Conservation (phyloP, 345 rosid species). For the Eucalyptus curtisii region DNA sequence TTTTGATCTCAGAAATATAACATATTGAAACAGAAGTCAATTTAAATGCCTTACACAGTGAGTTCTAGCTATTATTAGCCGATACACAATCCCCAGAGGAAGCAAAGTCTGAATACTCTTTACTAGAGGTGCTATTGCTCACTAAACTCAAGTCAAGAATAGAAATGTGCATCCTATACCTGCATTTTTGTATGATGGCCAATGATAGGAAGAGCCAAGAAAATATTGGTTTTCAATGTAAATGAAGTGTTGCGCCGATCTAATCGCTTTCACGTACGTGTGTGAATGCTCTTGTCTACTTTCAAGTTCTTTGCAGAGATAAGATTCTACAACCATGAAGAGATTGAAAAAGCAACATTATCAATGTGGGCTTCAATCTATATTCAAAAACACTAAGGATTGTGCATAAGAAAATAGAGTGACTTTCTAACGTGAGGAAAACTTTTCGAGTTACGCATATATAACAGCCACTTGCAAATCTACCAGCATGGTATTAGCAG, state of each 20-base stretch:
- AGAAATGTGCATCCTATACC: constrained; percentile 10
- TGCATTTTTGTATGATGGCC: constrained; percentile 73
- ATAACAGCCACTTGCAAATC: accelerated
- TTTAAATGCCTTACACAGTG: background rate
- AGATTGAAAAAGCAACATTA: background rate
- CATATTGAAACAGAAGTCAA: accelerated
- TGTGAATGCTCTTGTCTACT: constrained; percentile 60
- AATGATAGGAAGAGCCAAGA: constrained; percentile 50
- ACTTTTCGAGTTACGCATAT: background rate
- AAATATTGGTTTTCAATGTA: constrained; percentile 72
- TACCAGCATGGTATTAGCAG: background rate
- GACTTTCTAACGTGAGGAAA: background rate
- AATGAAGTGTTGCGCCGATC: constrained; percentile 66
- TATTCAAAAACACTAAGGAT: background rate
- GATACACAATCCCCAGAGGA: background rate
- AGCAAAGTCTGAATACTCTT: background rate
- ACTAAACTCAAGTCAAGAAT: background rate
- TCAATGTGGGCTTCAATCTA: too few relatives aligned
- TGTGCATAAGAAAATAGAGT: background rate
- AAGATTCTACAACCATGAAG: constrained; percentile 27
- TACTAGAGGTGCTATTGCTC: background rate
- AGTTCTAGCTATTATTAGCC: background rate
- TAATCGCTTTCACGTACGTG: constrained; percentile 50
- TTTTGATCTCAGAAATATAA: background rate
- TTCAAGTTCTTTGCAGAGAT: constrained; percentile 51